phyloP scores from a whole-genome alignment of 768 basidiomycete genomes.

The Phlebiopsis flavidoalba region DNA sequence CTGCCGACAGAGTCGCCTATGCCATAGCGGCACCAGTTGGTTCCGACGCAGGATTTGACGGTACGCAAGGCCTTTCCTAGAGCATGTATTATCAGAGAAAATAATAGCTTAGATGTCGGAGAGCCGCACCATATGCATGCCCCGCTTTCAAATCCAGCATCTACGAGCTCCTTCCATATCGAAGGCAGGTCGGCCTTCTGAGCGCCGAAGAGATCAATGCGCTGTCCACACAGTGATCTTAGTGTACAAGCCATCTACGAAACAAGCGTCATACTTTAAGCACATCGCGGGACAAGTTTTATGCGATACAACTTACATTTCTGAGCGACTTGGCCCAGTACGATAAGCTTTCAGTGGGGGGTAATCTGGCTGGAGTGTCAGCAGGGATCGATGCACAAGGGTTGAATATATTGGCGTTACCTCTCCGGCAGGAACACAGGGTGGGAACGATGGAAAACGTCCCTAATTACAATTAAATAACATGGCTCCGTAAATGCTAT shows the following conservation, averaged over 20 bases:
- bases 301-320: conserved; percentile 37
- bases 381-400: too few relatives aligned
- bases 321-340: conserved; percentile 58
- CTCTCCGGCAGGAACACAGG: conserved; percentile 68
- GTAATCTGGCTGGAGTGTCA: conserved; percentile 23
- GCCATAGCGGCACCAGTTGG: conserved; percentile 66
- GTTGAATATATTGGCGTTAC: conserved; percentile 16
- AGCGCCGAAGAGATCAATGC: conserved; percentile 71
- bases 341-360: conserved; percentile 61
- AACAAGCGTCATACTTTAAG: not conserved
- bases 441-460: conserved; percentile 72
- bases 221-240: conserved; percentile 52
- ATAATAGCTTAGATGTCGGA: conserved; percentile 23
- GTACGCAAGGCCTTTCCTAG: conserved; percentile 48
- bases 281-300: too few relatives aligned
- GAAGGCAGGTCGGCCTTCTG: conserved; percentile 62
- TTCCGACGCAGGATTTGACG: conserved; percentile 76
- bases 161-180: conserved; percentile 60
- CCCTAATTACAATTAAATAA: conserved; percentile 21
- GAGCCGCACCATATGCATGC: conserved; percentile 50
- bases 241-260: conserved; percentile 51
- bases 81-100: conserved; percentile 14
- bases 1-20: conserved; percentile 68
- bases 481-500: not conserved
- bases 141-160: conserved; percentile 72